These are phyloP conservation scores for Tulasnella sp. DNA, from an alignment of 768 basidiomycete species.

Conservation along the genomic window DNA sequence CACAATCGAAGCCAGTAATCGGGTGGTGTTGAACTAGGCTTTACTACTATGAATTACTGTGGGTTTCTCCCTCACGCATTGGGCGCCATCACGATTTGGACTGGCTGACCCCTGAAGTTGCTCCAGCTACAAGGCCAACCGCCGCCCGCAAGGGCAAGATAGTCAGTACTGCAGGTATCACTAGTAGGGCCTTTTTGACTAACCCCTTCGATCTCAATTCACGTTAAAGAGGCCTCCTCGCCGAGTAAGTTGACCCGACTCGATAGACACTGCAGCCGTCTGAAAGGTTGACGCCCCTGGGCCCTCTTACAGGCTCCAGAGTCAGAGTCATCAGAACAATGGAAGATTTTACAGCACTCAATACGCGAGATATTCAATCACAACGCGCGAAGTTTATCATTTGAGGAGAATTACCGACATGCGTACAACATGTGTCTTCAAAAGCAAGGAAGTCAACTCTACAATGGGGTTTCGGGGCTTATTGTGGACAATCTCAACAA, in stretches of 20 bases:
- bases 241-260: slow-evolving; percentile 22
- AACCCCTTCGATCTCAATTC: background rate
- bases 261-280: background rate
- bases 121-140: background rate
- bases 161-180: background rate
- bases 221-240: slow-evolving; percentile 30
- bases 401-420: slow-evolving; percentile 90
- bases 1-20: background rate
- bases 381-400: slow-evolving; percentile 82
- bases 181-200: background rate
- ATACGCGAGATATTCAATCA: slow-evolving; percentile 94
- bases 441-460: slow-evolving; percentile 78
- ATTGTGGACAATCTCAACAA: slow-evolving; percentile 77
- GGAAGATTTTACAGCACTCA: slow-evolving; percentile 73
- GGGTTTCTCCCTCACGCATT: background rate
- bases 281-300: background rate
- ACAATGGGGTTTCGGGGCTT: slow-evolving; percentile 75
- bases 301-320: slow-evolving; percentile 50
- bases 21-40: background rate
- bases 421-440: slow-evolving; percentile 92
- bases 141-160: slow-evolving; percentile 21
- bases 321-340: slow-evolving; percentile 68
- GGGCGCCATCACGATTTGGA: background rate
- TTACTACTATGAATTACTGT: background rate
- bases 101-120: slow-evolving; percentile 3